Evolutionary conservation across 352 stramenopile species (phyloP).

Genomic region (Globisporangium spiculum): DNA sequence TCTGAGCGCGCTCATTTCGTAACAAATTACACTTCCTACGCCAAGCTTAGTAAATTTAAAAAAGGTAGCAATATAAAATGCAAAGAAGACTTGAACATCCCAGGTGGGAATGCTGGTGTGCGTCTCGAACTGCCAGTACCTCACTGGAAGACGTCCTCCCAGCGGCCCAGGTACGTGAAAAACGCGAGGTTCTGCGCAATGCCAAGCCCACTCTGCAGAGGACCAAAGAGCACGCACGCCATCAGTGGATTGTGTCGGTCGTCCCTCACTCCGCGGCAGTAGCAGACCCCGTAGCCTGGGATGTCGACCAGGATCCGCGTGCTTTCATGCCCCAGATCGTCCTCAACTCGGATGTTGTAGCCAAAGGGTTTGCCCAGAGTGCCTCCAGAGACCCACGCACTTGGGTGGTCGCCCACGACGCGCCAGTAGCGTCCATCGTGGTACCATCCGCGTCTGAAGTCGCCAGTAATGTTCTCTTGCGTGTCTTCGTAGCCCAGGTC

Average conservation of each 20-base stretch:
- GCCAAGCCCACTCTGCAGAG: background rate
- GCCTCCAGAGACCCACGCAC: background rate
- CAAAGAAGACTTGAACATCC: background rate
- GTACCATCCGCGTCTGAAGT: conserved; percentile 8
- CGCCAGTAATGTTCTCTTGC: background rate
- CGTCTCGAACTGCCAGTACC: background rate
- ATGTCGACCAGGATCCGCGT: conserved; percentile 9
- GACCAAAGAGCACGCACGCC: conserved; percentile 6
- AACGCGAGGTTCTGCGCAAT: conserved; percentile 4
- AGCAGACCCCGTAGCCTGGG: conserved; percentile 4
- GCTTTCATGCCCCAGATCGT: background rate
- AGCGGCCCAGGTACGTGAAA: background rate
- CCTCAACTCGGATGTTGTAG: background rate
- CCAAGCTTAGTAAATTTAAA: conserved; percentile 6
- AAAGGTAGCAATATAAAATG: background rate
- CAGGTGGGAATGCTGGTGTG: background rate
- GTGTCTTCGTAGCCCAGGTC: conserved; percentile 3
- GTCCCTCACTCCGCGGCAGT: conserved; percentile 3
- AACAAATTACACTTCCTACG: background rate
- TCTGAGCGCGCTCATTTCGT: background rate
- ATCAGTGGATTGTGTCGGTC: background rate
- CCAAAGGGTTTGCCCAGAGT: background rate
- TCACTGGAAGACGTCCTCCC: conserved; percentile 5
- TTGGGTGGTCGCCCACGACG: background rate
- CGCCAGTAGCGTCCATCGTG: conserved; percentile 6